phyloP scores from a whole-genome alignment of 2,329 filamentous ascomycete species.

The Helotiales sp. region DNA sequence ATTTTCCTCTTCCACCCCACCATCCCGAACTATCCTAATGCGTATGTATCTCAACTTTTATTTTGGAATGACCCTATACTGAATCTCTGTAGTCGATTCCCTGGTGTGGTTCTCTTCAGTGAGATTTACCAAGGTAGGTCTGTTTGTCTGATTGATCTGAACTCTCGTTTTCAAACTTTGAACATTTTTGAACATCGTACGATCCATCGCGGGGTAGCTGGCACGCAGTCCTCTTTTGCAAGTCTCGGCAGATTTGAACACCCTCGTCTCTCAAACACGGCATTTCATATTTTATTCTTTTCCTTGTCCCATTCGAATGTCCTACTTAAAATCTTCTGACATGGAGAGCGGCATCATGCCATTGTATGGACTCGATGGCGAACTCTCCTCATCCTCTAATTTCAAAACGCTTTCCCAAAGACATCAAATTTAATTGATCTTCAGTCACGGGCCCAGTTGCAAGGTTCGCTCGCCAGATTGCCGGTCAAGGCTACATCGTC shows the following conservation, averaged over 20 bases:
- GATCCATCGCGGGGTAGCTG: neutral
- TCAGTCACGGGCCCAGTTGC: constrained; percentile 87
- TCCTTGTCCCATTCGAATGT: too few species aligned
- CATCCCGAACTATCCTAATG: constrained; percentile 84
- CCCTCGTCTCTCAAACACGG: too few species aligned
- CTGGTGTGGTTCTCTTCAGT: constrained; percentile 85
- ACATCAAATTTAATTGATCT: too few species aligned
- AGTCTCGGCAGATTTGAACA: too few species aligned
- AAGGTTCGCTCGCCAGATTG: constrained; percentile 89
- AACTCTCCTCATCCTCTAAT: too few species aligned
- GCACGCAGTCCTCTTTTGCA: neutral
- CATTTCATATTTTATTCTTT: too few species aligned
- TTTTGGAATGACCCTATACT: neutral
- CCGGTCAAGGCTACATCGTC: constrained; percentile 90
- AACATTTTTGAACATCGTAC: neutral
- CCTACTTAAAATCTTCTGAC: too few species aligned
- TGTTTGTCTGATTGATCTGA: neutral
- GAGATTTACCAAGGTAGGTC: constrained; percentile 92
- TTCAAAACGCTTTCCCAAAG: too few species aligned
- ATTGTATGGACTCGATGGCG: too few species aligned
- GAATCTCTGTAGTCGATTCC: constrained; percentile 63
- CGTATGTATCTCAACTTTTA: constrained; percentile 54
- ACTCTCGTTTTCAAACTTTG: neutral
- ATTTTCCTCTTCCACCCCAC: constrained; percentile 89
- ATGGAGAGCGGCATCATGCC: too few species aligned